Base-by-base conservation (phyloP, 768 basidiomycete genomes). In the Trametes villosa region DNA sequence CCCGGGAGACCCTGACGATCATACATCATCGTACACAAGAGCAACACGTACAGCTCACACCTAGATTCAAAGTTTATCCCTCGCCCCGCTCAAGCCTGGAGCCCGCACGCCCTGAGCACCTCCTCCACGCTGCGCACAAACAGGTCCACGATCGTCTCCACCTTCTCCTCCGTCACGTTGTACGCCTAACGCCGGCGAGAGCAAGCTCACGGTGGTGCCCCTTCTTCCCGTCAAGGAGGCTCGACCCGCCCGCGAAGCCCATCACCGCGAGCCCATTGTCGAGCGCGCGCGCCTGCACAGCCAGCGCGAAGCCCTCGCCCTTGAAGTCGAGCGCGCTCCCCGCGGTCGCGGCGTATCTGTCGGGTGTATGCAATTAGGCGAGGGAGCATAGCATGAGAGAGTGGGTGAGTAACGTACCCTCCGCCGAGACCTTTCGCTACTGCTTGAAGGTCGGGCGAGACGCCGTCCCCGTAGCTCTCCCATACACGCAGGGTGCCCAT, bases 341-440 rank as follows among this genome's bases (percentile, higher is more conserved):
- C 89, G 91, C 92, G 58, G 96, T 91, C 33, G 89, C 78, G 15
- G 85, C 89, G 74, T 92, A 94, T 24, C 91, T 92, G 29, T 22
- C 26, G 24, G n/a, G n/a, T n/a, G n/a, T n/a, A n/a, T n/a, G n/a
- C n/a, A n/a, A n/a, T n/a, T 48, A 50, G 63, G n/a, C 18, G 48
- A n/a, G n/a, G n/a, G n/a, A n/a, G n/a, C n/a, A n/a, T n/a, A n/a
- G n/a, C n/a, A n/a, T n/a, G n/a, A n/a, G n/a, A n/a, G n/a, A n/a
- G n/a, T n/a, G n/a, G 40, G 44, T 13, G 45, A 48, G 29, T 36
- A 7, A 70, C 82, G 66, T 72, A 92, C 86, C 94, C 94, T 74
- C 92, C 94, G 48, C 92, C 93, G 8, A 96, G 83, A 15, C 94
- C 92, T 72, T 96, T 96, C 0, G 93, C 94, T 30, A 95, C 81